Evolutionary conservation across 768 basidiomycete species (phyloP).

Genomic region (Mycena floridula): DNA sequence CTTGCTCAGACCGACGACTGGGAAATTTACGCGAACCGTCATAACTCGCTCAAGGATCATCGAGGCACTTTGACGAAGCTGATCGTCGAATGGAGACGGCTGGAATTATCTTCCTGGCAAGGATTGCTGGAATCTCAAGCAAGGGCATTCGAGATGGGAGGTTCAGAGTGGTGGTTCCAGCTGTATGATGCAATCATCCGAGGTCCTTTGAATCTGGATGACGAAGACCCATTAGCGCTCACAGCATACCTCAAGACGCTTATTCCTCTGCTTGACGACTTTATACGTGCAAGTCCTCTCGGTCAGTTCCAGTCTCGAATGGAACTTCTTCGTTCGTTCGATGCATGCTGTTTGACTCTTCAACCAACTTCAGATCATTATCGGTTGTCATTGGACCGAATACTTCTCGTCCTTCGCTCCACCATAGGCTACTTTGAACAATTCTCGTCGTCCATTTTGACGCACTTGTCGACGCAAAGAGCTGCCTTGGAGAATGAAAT

Average conservation of each 20-base stretch:
- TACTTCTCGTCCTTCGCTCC: constrained; percentile 54
- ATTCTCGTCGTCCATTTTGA: constrained; percentile 41
- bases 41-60: constrained; percentile 68
- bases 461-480: constrained; percentile 51
- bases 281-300: constrained; percentile 66
- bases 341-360: constrained; percentile 37
- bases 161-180: constrained; percentile 81
- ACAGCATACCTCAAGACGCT: constrained; percentile 56
- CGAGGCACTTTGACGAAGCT: constrained; percentile 62
- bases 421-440: constrained; percentile 60
- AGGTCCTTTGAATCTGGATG: constrained; percentile 50
- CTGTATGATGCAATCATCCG: constrained; percentile 75
- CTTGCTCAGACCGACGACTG: constrained; percentile 88
- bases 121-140: constrained; percentile 69
- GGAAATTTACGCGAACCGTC: constrained; percentile 93
- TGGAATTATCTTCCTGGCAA: constrained; percentile 88
- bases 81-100: constrained; percentile 85
- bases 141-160: constrained; percentile 41
- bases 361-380: background rate
- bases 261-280: constrained; percentile 76
- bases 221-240: constrained; percentile 28
- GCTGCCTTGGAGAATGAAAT: constrained; percentile 71
- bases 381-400: constrained; percentile 34
- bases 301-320: constrained; percentile 78
- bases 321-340: constrained; percentile 63